phyloP scores from a whole-genome alignment of 2,329 filamentous ascomycete genomes.

The Cytospora piceicola region DNA sequence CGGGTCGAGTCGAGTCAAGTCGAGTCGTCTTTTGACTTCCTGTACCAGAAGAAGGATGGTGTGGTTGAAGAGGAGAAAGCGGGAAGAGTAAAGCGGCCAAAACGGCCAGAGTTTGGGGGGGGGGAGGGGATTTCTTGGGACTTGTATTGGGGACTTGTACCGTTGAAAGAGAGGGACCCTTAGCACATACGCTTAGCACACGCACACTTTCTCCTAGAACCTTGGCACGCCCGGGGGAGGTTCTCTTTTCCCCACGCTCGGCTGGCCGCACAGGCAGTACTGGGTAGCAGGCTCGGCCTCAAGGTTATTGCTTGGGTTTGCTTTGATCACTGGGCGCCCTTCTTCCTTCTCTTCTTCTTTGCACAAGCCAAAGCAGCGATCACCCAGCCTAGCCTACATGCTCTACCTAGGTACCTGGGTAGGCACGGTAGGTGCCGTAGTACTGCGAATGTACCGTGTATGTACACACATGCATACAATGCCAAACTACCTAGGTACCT shows the following conservation, averaged over 20 bases:
- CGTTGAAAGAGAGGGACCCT: constrained; percentile 9
- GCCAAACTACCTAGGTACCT: too few relatives aligned
- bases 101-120: constrained; percentile 26
- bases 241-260: constrained; percentile 40
- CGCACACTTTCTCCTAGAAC: background rate
- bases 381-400: constrained; percentile 13
- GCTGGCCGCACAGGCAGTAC: constrained; percentile 23
- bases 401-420: background rate
- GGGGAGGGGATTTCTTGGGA: constrained; percentile 21
- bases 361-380: constrained; percentile 32
- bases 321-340: background rate
- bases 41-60: constrained; percentile 28
- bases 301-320: constrained; percentile 3
- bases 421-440: background rate
- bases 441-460: background rate
- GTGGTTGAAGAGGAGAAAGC: constrained; percentile 32
- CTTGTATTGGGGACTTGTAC: constrained; percentile 26
- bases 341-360: background rate
- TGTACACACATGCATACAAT: background rate
- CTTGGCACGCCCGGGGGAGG: constrained; percentile 18
- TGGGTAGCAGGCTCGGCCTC: too few relatives aligned
- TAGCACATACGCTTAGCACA: too few relatives aligned
- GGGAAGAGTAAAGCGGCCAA: constrained; percentile 25
- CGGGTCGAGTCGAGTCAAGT: constrained; percentile 32
- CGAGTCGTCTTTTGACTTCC: constrained; percentile 29